Base-by-base conservation (phyloP, 192 early-diverging fungal species). In the Powellomyces hirtus region DNA sequence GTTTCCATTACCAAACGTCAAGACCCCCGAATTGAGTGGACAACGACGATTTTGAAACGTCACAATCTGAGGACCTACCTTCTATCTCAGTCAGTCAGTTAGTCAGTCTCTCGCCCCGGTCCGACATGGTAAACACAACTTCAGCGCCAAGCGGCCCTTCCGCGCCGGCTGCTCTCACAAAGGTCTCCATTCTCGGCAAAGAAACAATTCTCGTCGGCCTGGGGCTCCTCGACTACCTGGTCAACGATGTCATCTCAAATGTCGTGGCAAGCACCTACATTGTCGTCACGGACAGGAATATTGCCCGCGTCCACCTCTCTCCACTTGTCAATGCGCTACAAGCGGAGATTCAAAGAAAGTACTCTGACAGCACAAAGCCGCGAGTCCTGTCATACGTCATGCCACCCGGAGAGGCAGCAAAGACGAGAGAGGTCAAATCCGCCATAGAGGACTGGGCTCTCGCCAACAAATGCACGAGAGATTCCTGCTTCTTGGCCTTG, bases 401-500 rank as follows among this genome's bases (percentile, higher is more conserved):
- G 64, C 81, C 92, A 33, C 92, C 95, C 2, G 95, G 95, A 22
- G 97, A 98, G 77, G 66, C 83, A 30, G 85, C 86, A 72, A 98
- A 96, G 82, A 93, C 92, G 40, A 78, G 97, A 29, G 89, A 86
- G 40, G 88, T 83, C 24, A 99, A 97, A 80, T 88, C 82, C 45
- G 75, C 76, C 22, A 90, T 97, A 56, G 95, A 99, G 71, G 95
- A 99, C 79, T 99, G 86, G 81, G 85, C 96, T 75, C 85, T 99
- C 22, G 65, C 70, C 20, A 61, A 92, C 45, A 83, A 84, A 18
- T 96, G 94, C 74, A 97, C 94, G 30, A 84, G 97, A 46, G 97
- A 99, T 73, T 92, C 93, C 1, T 89, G 90, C 64, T 81, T 99
- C 44, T 75, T 99, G 33, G 95, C 95, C 0, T 84, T 99, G 45